Evolutionary conservation across 2,329 filamentous ascomycete genomes (phyloP).

Genomic region (Pseudogymnoascus verrucosus): DNA sequence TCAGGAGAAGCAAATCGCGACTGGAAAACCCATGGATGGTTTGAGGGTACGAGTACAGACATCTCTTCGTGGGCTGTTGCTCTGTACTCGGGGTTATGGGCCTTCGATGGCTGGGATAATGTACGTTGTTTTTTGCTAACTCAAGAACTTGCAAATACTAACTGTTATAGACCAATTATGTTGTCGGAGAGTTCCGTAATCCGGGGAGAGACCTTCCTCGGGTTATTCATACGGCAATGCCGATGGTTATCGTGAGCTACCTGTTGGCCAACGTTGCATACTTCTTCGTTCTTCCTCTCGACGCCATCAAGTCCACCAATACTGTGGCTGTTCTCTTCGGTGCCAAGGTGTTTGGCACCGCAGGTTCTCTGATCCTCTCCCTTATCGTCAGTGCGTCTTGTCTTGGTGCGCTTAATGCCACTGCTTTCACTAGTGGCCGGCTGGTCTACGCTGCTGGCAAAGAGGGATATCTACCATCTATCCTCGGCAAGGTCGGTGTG

Average conservation of each 20-base stretch:
- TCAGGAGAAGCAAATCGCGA: conserved; percentile 68
- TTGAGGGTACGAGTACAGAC: conserved; percentile 72
- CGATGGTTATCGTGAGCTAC: conserved; percentile 84
- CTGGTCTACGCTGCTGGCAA: conserved; percentile 91
- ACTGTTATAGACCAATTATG: conserved; percentile 74
- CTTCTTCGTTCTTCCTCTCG: conserved; percentile 81
- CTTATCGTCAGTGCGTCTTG: conserved; percentile 86
- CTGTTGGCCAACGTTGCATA: conserved; percentile 88
- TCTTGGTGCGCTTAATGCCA: conserved; percentile 90
- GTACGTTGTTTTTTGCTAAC: conserved; percentile 44
- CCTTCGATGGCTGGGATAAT: conserved; percentile 98
- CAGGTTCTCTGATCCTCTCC: conserved; percentile 76
- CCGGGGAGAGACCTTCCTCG: conserved; percentile 81
- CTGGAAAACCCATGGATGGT: conserved; percentile 71
- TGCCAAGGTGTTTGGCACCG: conserved; percentile 75
- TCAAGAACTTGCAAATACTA: conserved; percentile 17
- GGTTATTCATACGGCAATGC: conserved; percentile 94
- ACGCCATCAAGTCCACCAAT: conserved; percentile 76
- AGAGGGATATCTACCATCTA: conserved; percentile 79
- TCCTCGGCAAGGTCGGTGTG: conserved; percentile 79
- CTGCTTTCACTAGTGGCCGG: conserved; percentile 85
- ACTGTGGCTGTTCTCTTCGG: conserved; percentile 96
- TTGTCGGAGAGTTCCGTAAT: conserved; percentile 93
- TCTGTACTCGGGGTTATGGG: conserved; percentile 92
- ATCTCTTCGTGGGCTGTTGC: conserved; percentile 87